Evolutionary conservation across 176 grass and related monocot genomes (phyloP), one percentile per base, ranked within the genome.

Genomic region (Juncus inflexus): DNA sequence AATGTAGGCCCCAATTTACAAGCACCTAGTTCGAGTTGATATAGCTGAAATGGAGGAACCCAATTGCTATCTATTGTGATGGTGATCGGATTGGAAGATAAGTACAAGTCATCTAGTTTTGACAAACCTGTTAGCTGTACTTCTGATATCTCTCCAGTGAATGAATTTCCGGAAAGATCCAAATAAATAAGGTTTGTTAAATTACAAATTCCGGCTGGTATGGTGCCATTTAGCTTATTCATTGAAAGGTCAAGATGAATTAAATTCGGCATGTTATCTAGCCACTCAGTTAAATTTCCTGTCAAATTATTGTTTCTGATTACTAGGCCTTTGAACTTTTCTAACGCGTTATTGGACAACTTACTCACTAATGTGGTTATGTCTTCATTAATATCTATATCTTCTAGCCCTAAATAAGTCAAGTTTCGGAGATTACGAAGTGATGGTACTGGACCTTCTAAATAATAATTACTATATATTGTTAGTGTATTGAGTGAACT

Each of bases 171-270:
- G 9, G 42, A 28, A 67, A 57, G 54, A 12, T 9, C 5, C 10
- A 57, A 15, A 13, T 3, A 5, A 57, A 12, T 4, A 13, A 57
- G 54, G 54, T 57, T 57, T 12, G 14, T 57, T 13, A 57, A 15
- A 1, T 57, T 57, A 12, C 54, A 5, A 57, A 57, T 57, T 13
- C n/a, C 54, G n/a, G 10, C 11, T 5, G 54, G 54, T 12, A 57
- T 57, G 5, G 54, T 43, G 12, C 59, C 74, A 60, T 53, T 9
- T 38, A 77, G 52, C 0, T 60, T 1, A 55, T 70, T 82, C 3
- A 0, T 2, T 52, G 2, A 0, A 47, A 77, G 4, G 0, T 78
- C 54, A 15, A 57, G 54, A 13, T 9, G 1, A 13, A 4, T 57
- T 57, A 57, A 57, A 57, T 57, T 57, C 5, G 54, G 4, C 54